A percentile compares a stretch with the other conserved stretches of the same genome.
These are phyloP conservation scores for Pyrenophora tritici-repentis DNA, from an alignment of 2,329 filamentous ascomycete species.

Conservation along the genomic window DNA sequence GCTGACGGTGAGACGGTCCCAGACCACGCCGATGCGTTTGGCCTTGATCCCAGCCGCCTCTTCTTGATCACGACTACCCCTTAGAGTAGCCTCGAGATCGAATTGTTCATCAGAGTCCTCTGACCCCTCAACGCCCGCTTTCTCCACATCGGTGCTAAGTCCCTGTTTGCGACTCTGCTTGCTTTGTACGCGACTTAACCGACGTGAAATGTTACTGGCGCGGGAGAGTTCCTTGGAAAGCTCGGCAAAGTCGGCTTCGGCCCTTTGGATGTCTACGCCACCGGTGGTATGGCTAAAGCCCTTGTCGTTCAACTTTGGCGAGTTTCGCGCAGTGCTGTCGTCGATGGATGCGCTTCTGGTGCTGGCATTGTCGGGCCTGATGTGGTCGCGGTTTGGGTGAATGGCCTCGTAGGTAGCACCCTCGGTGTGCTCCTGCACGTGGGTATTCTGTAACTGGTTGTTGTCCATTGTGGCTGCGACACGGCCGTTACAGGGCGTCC, in stretches of 20 bases:
- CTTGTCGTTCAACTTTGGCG: constrained; percentile 27
- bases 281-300: constrained; percentile 17
- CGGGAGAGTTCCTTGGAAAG: constrained; percentile 58
- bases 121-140: constrained; percentile 48
- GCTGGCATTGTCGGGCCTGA: constrained; percentile 23
- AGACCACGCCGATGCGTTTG: constrained; percentile 74
- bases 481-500: constrained; percentile 24
- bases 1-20: constrained; percentile 76
- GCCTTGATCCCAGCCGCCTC: constrained; percentile 76
- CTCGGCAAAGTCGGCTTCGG: constrained; percentile 72
- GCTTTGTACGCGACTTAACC: constrained; percentile 53
- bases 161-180: constrained; percentile 48
- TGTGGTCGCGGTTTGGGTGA: constrained; percentile 25
- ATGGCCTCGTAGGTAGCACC: constrained; percentile 38
- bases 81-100: constrained; percentile 74
- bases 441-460: constrained; percentile 26
- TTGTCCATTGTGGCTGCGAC: constrained; percentile 30
- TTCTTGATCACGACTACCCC: constrained; percentile 73
- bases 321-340: constrained; percentile 28
- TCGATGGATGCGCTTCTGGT: constrained; percentile 30
- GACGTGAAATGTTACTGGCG: constrained; percentile 45
- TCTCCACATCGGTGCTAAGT: constrained; percentile 61
- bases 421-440: constrained; percentile 28
- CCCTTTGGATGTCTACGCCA: constrained; percentile 66
- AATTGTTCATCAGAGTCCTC: constrained; percentile 60